These are phyloP conservation scores for Lagenaria siceraria DNA, from an alignment of 306 rosid genomes.

Conservation along the genomic window DNA sequence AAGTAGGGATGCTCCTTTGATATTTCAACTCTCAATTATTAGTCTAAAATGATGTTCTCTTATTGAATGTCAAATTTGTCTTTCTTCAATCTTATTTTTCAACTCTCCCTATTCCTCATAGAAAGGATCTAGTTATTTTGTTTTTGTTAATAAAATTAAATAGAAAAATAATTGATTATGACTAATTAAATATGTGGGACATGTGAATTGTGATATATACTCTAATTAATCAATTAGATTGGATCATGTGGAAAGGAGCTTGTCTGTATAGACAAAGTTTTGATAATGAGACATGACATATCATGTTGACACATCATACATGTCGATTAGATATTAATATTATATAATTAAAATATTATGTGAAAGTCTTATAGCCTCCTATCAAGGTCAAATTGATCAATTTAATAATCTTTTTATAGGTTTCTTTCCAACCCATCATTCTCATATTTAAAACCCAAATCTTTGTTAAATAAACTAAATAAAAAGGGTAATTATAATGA, in stretches of 20 bases:
- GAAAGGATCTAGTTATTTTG: background rate
- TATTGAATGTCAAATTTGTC: background rate
- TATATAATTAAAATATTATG: background rate
- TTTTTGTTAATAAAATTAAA: background rate
- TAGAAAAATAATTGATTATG: background rate
- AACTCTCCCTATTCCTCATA: background rate
- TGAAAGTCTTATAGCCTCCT: background rate
- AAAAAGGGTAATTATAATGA: too few relatives aligned
- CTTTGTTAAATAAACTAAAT: background rate
- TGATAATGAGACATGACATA: background rate
- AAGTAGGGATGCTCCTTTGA: background rate
- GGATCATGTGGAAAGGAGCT: background rate
- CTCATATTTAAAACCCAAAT: background rate
- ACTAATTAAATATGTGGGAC: background rate
- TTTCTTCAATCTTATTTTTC: background rate
- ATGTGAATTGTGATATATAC: background rate
- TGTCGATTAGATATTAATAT: background rate
- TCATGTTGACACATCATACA: background rate
- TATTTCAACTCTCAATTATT: background rate
- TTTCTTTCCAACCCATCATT: background rate
- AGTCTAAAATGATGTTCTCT: background rate
- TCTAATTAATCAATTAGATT: background rate
- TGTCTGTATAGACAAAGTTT: background rate
- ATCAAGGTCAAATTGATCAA: background rate
- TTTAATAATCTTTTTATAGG: background rate